Percentiles rank a stretch among this genome's conserved stretches.
These are phyloP conservation scores for Lepidium sativum DNA, from an alignment of 345 rosid species.

Conservation along the genomic window DNA sequence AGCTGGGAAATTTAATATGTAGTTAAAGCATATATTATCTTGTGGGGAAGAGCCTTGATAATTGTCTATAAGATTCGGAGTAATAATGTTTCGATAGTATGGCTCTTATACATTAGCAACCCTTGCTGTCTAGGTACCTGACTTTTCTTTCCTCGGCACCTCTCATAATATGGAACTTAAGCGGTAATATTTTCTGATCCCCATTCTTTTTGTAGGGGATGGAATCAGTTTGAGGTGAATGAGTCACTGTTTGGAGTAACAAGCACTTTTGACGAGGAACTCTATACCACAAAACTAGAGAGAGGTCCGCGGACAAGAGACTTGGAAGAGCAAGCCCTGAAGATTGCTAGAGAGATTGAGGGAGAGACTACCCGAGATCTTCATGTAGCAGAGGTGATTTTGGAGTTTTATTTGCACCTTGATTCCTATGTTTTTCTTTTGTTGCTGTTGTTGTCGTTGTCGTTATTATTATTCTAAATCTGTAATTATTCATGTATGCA, in stretches of 20 bases:
- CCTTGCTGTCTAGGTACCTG: background rate
- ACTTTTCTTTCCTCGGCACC: slow-evolving; percentile 7
- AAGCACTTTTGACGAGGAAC: slow-evolving; percentile 86
- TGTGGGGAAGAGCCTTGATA: slow-evolving; percentile 3
- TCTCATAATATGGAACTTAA: background rate
- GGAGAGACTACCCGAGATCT: slow-evolving; percentile 75
- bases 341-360: slow-evolving; percentile 92
- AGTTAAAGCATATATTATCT: background rate
- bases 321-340: slow-evolving; percentile 65
- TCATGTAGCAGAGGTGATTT: slow-evolving; percentile 83
- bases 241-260: slow-evolving; percentile 70
- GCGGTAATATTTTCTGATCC: slow-evolving; percentile 10
- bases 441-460: too few species aligned
- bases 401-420: slow-evolving; percentile 3
- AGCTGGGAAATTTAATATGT: too few species aligned
- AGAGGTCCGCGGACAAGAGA: slow-evolving; percentile 54
- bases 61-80: background rate
- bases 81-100: background rate
- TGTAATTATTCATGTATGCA: slow-evolving; percentile 26
- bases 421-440: background rate
- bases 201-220: slow-evolving; percentile 36
- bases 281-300: slow-evolving; percentile 77
- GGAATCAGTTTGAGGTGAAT: slow-evolving; percentile 90
- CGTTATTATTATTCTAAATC: background rate
- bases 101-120: background rate